Percentiles rank a stretch among this genome's conserved stretches.
Conservation (phyloP, 2,329 filamentous ascomycete genomes). For the Stemphylium vesicarium region DNA sequence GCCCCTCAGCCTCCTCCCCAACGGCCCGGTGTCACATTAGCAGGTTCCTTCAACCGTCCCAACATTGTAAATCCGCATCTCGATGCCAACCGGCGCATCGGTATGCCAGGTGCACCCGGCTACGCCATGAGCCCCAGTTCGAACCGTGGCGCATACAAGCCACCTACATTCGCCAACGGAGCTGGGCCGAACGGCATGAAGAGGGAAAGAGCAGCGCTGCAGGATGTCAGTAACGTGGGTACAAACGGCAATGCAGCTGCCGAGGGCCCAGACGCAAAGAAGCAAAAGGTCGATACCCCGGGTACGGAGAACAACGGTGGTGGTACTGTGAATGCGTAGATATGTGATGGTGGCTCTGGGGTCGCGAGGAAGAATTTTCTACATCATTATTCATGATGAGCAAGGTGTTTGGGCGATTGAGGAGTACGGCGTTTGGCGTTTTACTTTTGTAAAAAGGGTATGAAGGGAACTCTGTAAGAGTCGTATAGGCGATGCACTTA, state of each 20-base stretch:
- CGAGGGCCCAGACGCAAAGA: slow-evolving; percentile 51
- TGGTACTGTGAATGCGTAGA: slow-evolving; percentile 3
- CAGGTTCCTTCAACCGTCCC: slow-evolving; percentile 24
- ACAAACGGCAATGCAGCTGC: slow-evolving; percentile 19
- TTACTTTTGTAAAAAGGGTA: too few species aligned
- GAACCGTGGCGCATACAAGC: slow-evolving; percentile 55
- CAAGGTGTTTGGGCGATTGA: too few species aligned
- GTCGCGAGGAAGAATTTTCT: neutral
- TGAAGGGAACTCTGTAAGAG: too few species aligned
- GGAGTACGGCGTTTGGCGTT: too few species aligned
- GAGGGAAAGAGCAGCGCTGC: slow-evolving; percentile 47
- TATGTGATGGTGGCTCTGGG: neutral
- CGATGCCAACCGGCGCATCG: slow-evolving; percentile 56
- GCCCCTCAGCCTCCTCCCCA: slow-evolving; percentile 20
- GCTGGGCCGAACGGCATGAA: slow-evolving; percentile 23
- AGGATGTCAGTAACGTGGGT: slow-evolving; percentile 56
- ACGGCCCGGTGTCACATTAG: slow-evolving; percentile 17
- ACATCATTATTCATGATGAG: neutral
- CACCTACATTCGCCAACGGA: slow-evolving; percentile 46
- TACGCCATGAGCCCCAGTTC: slow-evolving; percentile 51
- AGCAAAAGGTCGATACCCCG: slow-evolving; percentile 43
- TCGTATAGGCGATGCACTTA: too few species aligned
- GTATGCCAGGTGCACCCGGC: slow-evolving; percentile 53
- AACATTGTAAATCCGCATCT: slow-evolving; percentile 59
- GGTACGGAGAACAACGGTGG: slow-evolving; percentile 38